Percentiles rank a stretch among this genome's conserved stretches.
These are phyloP conservation scores for Cytospora piceae DNA, from an alignment of 2,329 filamentous ascomycete species.

Conservation along the genomic window DNA sequence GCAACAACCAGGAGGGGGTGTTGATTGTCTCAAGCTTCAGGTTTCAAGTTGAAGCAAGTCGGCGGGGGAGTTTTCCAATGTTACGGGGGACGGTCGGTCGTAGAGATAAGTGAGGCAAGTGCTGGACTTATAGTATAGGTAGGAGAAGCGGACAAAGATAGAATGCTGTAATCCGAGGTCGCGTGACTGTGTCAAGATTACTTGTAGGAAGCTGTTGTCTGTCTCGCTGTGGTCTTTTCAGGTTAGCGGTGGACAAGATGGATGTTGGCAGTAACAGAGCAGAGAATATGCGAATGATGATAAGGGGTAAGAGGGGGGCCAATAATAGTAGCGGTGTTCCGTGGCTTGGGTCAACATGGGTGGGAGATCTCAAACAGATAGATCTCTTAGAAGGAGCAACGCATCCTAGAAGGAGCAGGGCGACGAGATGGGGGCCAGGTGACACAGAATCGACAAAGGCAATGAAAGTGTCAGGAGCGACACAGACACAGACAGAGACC, in stretches of 20 bases:
- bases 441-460: neutral
- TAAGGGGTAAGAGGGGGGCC: neutral
- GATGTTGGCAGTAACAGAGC: neutral
- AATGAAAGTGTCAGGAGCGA: neutral
- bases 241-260: conserved; percentile 26
- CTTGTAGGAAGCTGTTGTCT: conserved; percentile 11
- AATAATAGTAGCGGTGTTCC: conserved; percentile 10
- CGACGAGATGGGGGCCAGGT: neutral
- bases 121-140: neutral
- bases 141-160: conserved; percentile 4
- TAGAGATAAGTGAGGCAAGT: neutral
- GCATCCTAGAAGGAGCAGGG: neutral
- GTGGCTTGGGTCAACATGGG: conserved; percentile 14
- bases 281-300: neutral
- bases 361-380: conserved; percentile 7
- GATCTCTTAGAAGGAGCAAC: conserved; percentile 2
- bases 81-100: neutral
- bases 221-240: conserved; percentile 19
- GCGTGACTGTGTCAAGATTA: conserved; percentile 17
- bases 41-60: conserved; percentile 1
- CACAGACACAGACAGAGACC: neutral
- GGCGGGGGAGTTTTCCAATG: neutral
- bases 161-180: conserved; percentile 17
- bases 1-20: neutral
- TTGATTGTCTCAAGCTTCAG: neutral